Evolutionary conservation across 176 grass and related monocot genomes (phyloP), one percentile per base, ranked within the genome.

Genomic region (Dactylis glomerata): DNA sequence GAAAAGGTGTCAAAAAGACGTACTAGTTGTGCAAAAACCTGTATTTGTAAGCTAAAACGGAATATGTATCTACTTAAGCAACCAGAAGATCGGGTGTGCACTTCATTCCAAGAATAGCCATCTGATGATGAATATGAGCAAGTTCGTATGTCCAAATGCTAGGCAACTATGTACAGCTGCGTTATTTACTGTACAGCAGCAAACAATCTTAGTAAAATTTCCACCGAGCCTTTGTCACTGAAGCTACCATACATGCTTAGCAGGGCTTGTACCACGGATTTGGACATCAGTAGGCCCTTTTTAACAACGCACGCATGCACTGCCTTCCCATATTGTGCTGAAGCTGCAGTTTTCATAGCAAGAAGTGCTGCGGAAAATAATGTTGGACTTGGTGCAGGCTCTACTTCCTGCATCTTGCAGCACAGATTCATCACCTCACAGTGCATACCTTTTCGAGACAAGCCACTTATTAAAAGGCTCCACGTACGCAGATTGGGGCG

Each of bases 401-500:
- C 78, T 42, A 92, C 86, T 78, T 89, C 89, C 11, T 75, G 90
- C 73, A 97, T 84, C 68, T 91, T 87, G 81, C 76, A 63, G 59
- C 68, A 91, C 6, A 94, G 52, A 52, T 84, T 47, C 68, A 82
- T 87, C 68, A 86, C 88, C 70, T 89, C 86, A 15, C 77, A 23
- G 42, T 87, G 82, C 81, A 73, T 86, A 70, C 92, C 88, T 68
- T 88, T 84, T 68, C 62, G 88, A 27, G 90, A 89, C 40, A 94
- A 84, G 23, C 87, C 78, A 68, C 75, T 78, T 81, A 94, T 62
- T 57, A 91, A 50, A 51, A 89, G 51, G 86, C 73, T 86, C 91
- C 89, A 92, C 33, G 89, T 94, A 75, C 65, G 86, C 79, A 87
- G 56, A 81, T 88, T 93, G 24, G 80, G 95, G 63, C 45, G 89